Evolutionary conservation across 2,329 filamentous ascomycete genomes (phyloP), one percentile per base, ranked within the genome.

Genomic region (Botrytis aclada): DNA sequence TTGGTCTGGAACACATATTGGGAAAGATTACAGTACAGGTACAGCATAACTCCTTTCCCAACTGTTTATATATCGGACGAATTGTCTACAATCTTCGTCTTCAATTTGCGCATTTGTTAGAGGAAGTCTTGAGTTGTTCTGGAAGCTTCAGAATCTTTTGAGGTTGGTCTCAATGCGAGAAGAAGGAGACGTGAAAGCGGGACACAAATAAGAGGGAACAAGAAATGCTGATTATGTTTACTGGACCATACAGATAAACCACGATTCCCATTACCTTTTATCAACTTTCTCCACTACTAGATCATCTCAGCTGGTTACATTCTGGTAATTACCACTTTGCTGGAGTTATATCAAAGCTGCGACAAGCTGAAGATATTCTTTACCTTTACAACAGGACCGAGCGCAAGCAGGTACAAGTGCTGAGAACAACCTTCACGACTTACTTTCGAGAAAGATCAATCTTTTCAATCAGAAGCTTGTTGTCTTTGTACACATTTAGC

Each of bases 311-410:
- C 64, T 54, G 18, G 4, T 32, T 29, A 54, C 51, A 39, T 29
- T 67, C 25, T 39, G 29, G 25, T 29, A 25, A 29, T 56, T 32
- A 54, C 64, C 25, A 67, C 34, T 67, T n/a, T 47, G 29, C 20
- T 47, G 41, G 62, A 47, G 29, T 34, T 7, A 65, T 54, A 74
- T 73, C 72, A 73, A 76, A 76, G 75, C 75, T 79, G 78, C 75
- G 77, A 79, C 77, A 77, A 69, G 18, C 47, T 62, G n/a, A 69
- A 74, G 64, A 74, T 64, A 67, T 22, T 56, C 47, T 54, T 67
- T 39, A 67, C 37, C 47, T 75, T 75, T 65, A 71, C 75, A 45
- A 72, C 76, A 76, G 77, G 78, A 72, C 78, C 78, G 78, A 80
- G 78, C 78, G 77, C 75, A 77, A 63, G 39, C 61, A 43, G 51